Conservation (phyloP, 1,284 basidiomycete genomes). For the Fistulina hepatica region DNA sequence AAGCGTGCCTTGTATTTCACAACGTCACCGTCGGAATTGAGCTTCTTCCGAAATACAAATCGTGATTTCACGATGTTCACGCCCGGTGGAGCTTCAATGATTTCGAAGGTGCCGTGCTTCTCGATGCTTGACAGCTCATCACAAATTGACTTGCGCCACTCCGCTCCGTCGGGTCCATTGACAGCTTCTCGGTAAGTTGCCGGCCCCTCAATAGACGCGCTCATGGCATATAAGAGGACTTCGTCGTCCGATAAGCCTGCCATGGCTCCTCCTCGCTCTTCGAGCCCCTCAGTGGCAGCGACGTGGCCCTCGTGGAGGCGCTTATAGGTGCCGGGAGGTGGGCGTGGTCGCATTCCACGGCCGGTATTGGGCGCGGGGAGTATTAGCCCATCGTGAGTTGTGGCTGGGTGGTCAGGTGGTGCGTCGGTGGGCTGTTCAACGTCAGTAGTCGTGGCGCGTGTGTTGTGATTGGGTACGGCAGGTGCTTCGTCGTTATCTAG, state of each 20-base stretch:
- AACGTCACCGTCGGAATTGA: conserved; percentile 18
- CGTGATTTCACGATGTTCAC: conserved; percentile 11
- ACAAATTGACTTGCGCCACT: conserved; percentile 24
- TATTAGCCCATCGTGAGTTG: too few species aligned
- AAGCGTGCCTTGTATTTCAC: conserved; percentile 11
- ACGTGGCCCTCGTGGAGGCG: too few species aligned
- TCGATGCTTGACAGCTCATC: conserved; percentile 18
- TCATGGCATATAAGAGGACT: background rate
- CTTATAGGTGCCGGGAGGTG: background rate
- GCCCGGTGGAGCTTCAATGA: conserved; percentile 15
- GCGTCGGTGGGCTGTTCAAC: too few species aligned
- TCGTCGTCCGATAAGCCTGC: too few species aligned
- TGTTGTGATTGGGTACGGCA: too few species aligned
- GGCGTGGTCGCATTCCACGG: background rate
- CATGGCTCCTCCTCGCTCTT: too few species aligned
- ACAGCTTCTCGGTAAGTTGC: conserved; percentile 3
- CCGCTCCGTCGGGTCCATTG: conserved; percentile 8
- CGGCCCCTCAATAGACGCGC: background rate
- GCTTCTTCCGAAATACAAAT: conserved; percentile 22
- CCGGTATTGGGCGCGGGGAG: conserved; percentile 2
- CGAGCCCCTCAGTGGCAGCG: too few species aligned
- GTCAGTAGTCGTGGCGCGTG: too few species aligned
- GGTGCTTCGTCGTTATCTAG: too few species aligned
- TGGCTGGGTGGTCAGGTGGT: too few species aligned
- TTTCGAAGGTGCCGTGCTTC: conserved; percentile 15